Base-by-base conservation (phyloP, 257 asterid genomes). In the Paulownia fortunei region DNA sequence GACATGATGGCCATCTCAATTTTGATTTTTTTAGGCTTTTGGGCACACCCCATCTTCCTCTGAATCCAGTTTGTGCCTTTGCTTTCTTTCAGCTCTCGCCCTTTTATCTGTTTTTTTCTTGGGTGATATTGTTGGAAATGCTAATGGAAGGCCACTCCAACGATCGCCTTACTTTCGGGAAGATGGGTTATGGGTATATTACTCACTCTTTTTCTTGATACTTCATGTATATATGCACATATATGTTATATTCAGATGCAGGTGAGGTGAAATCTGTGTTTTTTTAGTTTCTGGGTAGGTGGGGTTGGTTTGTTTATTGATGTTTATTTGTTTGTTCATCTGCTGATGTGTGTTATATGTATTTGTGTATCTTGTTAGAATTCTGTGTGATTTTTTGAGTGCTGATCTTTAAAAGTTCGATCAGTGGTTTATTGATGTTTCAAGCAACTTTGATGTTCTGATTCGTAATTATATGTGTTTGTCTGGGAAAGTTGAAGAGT, bases 141-240 rank as follows among this genome's bases (percentile, higher is more conserved):
- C 92, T 82, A 34, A 92, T 96, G 99, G 99, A 90, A 77, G 93
- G 84, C 78, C 83, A 47, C 85, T 85, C 90, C 46, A 73, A 76
- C 86, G 98, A 90, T 82, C 96, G 99, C 58, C 97, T 85, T 39
- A 93, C 94, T 82, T 96, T 93, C 75, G 99, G 99, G 83, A 93
- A 90, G 94, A 93, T 93, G 99, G 99, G 97, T 78, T 92, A 89
- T 85, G 99, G 99, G 99, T 95, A 85, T 69, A 39, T 71, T 41
- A 42, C 65, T 60, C 7, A 52, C 7, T 72, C 34, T 56, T 8
- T 58, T 32, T 34, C 6, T 44, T 79, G 59, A 59, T 70, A 24
- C 51, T 37, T 51, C 8, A 4, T 49, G 10, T 37, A 16, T 36
- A 8, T 66, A 21, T 73, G 27, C n/a, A 71, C 54, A 23, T 42